Conservation (phyloP, 1,284 basidiomycete genomes). For the Marasmius sp. region DNA sequence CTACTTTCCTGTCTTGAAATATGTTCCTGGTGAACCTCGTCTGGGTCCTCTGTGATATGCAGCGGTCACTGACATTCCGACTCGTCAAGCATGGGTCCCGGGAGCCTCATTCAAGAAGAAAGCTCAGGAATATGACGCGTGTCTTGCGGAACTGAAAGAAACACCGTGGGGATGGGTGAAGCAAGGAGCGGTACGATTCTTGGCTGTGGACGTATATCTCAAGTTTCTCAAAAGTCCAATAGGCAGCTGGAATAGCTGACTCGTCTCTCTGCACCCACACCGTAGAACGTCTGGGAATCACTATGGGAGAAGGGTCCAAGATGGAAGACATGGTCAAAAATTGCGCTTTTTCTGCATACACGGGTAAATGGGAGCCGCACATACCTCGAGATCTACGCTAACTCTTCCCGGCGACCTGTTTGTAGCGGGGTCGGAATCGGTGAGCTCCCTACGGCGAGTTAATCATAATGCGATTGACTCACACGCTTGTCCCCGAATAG, state of each 20-base stretch:
- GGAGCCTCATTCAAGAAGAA: neutral
- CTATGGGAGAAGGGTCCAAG: too few relatives aligned
- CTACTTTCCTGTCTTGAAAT: neutral
- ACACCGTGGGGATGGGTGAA: neutral
- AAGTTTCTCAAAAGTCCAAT: too few relatives aligned
- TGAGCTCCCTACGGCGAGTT: neutral
- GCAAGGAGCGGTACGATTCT: neutral
- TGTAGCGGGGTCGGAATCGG: slow-evolving; percentile 16
- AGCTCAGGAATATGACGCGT: neutral
- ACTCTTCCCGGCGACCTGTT: neutral
- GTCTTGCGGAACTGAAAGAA: neutral
- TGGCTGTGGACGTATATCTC: too few relatives aligned
- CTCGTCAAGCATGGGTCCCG: neutral
- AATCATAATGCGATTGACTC: too few relatives aligned
- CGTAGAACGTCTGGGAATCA: too few relatives aligned
- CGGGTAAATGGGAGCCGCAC: too few relatives aligned
- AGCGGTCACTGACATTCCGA: neutral
- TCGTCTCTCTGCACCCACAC: too few relatives aligned
- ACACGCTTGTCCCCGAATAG: slow-evolving; percentile 2
- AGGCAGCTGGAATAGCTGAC: too few relatives aligned
- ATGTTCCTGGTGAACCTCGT: neutral
- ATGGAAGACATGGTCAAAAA: too few relatives aligned
- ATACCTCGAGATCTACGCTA: too few relatives aligned
- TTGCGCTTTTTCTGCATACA: too few relatives aligned
- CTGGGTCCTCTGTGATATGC: neutral